Percentiles rank a stretch among this genome's conserved stretches.
Evolutionary conservation across 495 filamentous ascomycete species (phyloP).

Genomic region (Tuber umbilicatum): DNA sequence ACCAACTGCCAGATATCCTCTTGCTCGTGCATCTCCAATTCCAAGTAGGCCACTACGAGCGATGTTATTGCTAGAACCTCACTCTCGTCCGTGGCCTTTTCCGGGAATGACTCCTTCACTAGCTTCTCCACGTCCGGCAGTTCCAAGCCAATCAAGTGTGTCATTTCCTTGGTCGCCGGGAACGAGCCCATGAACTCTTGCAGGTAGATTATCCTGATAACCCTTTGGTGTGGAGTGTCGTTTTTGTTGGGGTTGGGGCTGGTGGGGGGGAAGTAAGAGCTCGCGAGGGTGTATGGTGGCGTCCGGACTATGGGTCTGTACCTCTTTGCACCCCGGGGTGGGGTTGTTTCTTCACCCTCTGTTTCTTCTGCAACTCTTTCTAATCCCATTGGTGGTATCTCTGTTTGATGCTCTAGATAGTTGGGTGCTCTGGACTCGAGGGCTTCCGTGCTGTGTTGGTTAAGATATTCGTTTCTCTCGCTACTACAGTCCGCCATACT

Average conservation of each 20-base stretch:
- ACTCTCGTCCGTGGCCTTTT: not conserved
- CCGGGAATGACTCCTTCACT: constrained; percentile 11
- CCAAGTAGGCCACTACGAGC: constrained; percentile 49
- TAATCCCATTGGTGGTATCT: too few species aligned
- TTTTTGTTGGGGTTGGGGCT: not conserved
- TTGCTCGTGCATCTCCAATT: constrained; percentile 43
- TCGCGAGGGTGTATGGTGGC: too few species aligned
- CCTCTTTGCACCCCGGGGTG: too few species aligned
- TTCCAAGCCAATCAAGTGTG: constrained; percentile 28
- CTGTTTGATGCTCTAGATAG: too few species aligned
- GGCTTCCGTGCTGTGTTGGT: too few species aligned
- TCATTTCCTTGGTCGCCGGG: constrained; percentile 17
- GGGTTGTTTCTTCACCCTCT: too few species aligned
- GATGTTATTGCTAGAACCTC: constrained; percentile 46
- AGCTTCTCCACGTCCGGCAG: constrained; percentile 16
- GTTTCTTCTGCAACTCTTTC: too few species aligned
- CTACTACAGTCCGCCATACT: too few species aligned
- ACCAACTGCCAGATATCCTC: constrained; percentile 54
- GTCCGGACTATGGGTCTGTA: too few species aligned
- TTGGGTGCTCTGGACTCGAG: too few species aligned
- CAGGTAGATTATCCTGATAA: constrained; percentile 44
- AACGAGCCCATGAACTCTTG: constrained; percentile 50
- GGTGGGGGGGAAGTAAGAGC: too few species aligned
- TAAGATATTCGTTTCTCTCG: too few species aligned
- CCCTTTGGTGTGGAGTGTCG: constrained; percentile 4